phyloP scores from a whole-genome alignment of 2,329 filamentous ascomycete genomes.

The Diplodia corticola region DNA sequence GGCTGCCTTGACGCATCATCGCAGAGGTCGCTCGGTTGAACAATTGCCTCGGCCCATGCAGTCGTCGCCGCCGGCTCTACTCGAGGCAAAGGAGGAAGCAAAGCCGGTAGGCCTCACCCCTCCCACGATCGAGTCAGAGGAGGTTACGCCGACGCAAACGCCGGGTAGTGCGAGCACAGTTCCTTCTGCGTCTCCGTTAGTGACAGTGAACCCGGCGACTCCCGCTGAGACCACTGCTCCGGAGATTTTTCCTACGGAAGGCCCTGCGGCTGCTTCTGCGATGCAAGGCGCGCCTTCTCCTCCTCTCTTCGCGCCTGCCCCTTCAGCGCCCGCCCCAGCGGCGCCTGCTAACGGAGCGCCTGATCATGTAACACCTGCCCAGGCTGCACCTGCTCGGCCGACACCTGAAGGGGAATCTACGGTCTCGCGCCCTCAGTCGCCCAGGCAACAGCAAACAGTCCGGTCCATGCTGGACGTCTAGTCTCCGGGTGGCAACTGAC shows the following conservation, averaged over 20 bases:
- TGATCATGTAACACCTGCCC: not conserved
- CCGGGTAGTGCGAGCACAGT: not conserved
- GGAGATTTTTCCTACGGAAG: not conserved
- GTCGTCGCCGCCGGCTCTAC: not conserved
- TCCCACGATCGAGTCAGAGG: conserved; percentile 4
- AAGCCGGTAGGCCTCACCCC: conserved; percentile 8
- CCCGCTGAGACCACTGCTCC: not conserved
- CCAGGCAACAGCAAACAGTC: conserved; percentile 4
- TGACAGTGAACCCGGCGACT: not conserved
- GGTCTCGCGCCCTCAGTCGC: not conserved
- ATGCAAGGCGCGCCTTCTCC: not conserved
- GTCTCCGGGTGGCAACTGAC: not conserved
- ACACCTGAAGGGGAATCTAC: not conserved
- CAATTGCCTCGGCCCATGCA: not conserved
- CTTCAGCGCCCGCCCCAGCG: not conserved
- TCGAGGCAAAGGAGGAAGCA: conserved; percentile 5
- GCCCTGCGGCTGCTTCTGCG: not conserved
- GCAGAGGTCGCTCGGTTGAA: conserved; percentile 18
- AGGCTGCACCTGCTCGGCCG: not conserved
- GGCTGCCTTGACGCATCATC: conserved; percentile 15
- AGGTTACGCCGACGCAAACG: conserved; percentile 15
- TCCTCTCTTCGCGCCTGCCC: not conserved
- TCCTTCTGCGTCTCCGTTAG: not conserved
- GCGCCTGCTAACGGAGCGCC: not conserved
- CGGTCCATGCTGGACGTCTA: conserved; percentile 22